Evolutionary conservation across 805 yeast genomes (phyloP), one percentile per base, ranked within the genome.

Genomic region (Pichia ethanolica): DNA sequence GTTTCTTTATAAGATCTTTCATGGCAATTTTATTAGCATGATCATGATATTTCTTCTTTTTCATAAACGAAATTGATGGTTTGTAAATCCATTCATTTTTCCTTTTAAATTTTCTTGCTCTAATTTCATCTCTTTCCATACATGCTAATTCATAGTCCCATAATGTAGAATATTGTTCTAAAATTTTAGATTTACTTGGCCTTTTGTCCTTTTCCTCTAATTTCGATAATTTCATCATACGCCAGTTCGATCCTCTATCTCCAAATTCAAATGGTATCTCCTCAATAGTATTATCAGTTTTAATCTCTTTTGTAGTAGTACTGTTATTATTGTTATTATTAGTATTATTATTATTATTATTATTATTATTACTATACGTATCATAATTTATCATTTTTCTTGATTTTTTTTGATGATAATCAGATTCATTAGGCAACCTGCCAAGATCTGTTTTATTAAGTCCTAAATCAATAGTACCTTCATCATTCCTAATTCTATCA

Each of bases 241-340:
- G 51, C 73, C 73, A 69, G n/a, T 49, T 54, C 1, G 69, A 62
- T 2, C 72, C 73, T 25, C 59, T 37, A 53, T 69, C 73, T 1
- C 73, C 73, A 60, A 68, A 69, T 33, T 56, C 60, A 52, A 65
- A 69, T 12, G 53, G 53, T n/a, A 43, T 39, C 5, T 30, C 35
- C n/a, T 42, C 26, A 14, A 37, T 36, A 7, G 32, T 26, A 3
- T 11, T 5, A 13, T 34, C 7, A 12, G n/a, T 20, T 11, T 30
- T 40, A 5, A n/a, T 10, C 30, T 40, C 20, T 20, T 2, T 20
- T 20, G 2, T 20, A 20, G 20, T 20, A 20, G 20, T 20, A 20
- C 30, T 32, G 7, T 26, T n/a, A 9, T 27, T 6, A 12, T 14
- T 25, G 12, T 25, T 11, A 10, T 28, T 28, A 26, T 26, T 20